Percentiles rank a stretch among this genome's conserved stretches.
These are phyloP conservation scores for Betula pendula DNA, from an alignment of 306 rosid species.

Conservation along the genomic window DNA sequence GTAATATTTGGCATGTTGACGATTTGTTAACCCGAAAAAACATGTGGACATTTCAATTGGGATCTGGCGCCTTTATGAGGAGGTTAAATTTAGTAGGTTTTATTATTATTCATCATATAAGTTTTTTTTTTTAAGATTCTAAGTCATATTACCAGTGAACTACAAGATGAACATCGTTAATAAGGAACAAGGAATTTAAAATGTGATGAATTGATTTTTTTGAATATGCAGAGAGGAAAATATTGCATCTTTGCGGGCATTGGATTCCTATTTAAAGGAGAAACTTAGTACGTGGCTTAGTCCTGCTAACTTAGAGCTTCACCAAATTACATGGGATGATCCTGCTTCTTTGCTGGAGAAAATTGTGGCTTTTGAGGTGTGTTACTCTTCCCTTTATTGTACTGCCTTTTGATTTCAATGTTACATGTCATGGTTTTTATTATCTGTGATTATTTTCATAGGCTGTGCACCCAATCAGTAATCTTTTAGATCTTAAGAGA, in stretches of 20 bases:
- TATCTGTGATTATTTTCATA: conserved; percentile 40
- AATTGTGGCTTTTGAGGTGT: conserved; percentile 94
- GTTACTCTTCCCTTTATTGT: conserved; percentile 27
- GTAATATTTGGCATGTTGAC: background rate
- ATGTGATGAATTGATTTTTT: conserved; percentile 29
- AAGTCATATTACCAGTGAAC: background rate
- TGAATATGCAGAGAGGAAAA: conserved; percentile 65
- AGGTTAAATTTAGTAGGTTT: background rate
- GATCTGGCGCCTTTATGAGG: background rate
- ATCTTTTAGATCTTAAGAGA: conserved; percentile 96
- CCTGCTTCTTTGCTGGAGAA: conserved; percentile 96
- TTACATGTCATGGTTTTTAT: conserved; percentile 16
- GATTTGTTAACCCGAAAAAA: background rate
- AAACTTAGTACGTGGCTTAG: conserved; percentile 87
- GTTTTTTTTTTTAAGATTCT: background rate
- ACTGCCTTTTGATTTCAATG: conserved; percentile 13
- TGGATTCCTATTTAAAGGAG: conserved; percentile 88
- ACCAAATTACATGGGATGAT: conserved; percentile 95
- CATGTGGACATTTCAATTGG: background rate
- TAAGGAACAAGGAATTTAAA: conserved; percentile 11
- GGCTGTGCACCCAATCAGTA: conserved; percentile 99
- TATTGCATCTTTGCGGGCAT: conserved; percentile 68
- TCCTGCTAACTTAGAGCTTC: conserved; percentile 97
- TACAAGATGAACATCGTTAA: no score
- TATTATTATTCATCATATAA: background rate